Evolutionary conservation across 345 rosid species (phyloP).

Genomic region (Citrus reticulata): DNA sequence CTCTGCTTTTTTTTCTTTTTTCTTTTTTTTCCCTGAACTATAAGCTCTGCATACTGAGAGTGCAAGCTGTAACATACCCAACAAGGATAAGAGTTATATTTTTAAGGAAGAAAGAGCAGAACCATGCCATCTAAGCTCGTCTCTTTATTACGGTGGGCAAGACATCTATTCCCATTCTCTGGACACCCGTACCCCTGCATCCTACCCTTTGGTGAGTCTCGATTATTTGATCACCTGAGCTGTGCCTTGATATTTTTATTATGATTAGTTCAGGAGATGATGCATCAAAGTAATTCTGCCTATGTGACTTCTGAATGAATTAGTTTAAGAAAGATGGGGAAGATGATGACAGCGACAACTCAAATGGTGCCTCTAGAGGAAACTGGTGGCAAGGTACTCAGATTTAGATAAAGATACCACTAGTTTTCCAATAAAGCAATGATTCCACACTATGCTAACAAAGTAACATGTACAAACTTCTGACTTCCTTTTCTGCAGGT

Average conservation of each 20-base stretch:
- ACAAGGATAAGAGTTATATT: constrained; percentile 29
- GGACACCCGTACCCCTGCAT: constrained; percentile 25
- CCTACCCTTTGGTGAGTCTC: constrained; percentile 53
- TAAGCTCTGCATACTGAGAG: constrained; percentile 34
- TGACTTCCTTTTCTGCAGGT: constrained; percentile 42
- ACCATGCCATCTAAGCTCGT: constrained; percentile 80
- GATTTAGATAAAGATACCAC: background rate
- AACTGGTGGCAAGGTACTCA: constrained; percentile 91
- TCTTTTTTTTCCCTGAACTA: background rate
- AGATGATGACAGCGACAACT: constrained; percentile 52
- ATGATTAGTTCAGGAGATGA: background rate
- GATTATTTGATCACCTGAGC: background rate
- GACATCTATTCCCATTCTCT: constrained; percentile 52
- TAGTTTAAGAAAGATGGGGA: constrained; percentile 57
- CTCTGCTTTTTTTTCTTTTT: background rate
- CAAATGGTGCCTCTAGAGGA: constrained; percentile 73
- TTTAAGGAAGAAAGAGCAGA: constrained; percentile 47
- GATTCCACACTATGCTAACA: constrained; percentile 7
- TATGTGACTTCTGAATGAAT: constrained; percentile 10
- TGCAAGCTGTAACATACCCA: constrained; percentile 22
- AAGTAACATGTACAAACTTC: background rate
- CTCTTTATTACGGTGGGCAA: constrained; percentile 87
- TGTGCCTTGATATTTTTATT: background rate
- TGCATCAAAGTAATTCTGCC: background rate
- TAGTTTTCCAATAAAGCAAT: background rate